Percentiles rank a stretch among this genome's conserved stretches.
Conservation (phyloP, 2,329 filamentous ascomycete species). For the Pseudogymnoascus sp. region DNA sequence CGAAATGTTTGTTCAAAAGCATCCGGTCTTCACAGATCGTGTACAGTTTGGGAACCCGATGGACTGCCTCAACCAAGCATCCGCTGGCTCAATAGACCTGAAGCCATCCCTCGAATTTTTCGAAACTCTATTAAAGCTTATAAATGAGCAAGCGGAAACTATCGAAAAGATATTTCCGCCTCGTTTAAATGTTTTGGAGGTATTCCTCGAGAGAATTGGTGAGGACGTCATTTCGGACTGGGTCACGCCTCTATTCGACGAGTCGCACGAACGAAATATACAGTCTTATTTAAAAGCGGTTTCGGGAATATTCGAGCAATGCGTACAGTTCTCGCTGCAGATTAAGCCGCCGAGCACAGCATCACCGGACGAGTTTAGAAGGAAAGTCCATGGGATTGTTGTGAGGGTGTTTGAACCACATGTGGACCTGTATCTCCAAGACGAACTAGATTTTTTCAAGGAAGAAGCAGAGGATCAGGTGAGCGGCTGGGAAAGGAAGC, state of each 20-base stretch:
- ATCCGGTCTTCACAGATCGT: slow-evolving; percentile 70
- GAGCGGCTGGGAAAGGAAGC: slow-evolving; percentile 78
- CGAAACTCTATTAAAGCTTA: slow-evolving; percentile 58
- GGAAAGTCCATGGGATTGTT: slow-evolving; percentile 59
- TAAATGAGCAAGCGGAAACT: slow-evolving; percentile 73
- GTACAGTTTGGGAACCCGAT: slow-evolving; percentile 64
- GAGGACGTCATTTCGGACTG: slow-evolving; percentile 83
- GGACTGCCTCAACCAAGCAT: slow-evolving; percentile 68
- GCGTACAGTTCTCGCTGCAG: slow-evolving; percentile 64
- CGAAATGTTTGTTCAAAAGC: slow-evolving; percentile 82
- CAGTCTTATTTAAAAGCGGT: slow-evolving; percentile 77
- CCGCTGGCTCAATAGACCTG: slow-evolving; percentile 60
- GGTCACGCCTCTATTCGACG: slow-evolving; percentile 75
- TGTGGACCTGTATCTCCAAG: slow-evolving; percentile 84
- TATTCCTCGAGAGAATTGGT: slow-evolving; percentile 71
- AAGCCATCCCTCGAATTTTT: slow-evolving; percentile 79
- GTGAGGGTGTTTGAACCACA: slow-evolving; percentile 79
- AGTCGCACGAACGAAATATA: slow-evolving; percentile 67
- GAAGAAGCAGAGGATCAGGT: slow-evolving; percentile 70
- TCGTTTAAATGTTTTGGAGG: slow-evolving; percentile 61
- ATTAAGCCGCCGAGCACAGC: slow-evolving; percentile 56
- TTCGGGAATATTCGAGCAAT: slow-evolving; percentile 81
- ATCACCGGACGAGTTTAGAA: slow-evolving; percentile 50
- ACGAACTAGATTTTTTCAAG: slow-evolving; percentile 82
- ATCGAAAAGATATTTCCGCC: slow-evolving; percentile 76